These are phyloP conservation scores for Wickerhamomyces pijperi DNA, from an alignment of 805 yeast species.

Conservation along the genomic window DNA sequence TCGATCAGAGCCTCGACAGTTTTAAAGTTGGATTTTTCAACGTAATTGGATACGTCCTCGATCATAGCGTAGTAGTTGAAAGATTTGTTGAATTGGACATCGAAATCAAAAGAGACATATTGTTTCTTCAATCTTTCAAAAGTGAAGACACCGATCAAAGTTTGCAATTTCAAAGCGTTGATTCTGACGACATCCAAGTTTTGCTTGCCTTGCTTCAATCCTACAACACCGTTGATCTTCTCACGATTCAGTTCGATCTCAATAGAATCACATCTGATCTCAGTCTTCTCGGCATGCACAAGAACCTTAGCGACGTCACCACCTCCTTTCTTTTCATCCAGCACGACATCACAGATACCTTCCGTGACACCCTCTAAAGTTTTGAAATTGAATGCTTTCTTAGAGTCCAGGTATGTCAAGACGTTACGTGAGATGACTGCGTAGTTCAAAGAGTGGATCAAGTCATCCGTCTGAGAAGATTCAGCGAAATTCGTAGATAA, in stretches of 20 bases:
- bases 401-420: conserved; percentile 34
- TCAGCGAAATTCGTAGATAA: conserved; percentile 56
- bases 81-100: conserved; percentile 28
- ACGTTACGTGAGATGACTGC: conserved; percentile 70
- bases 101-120: conserved; percentile 49
- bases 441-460: conserved; percentile 75
- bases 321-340: conserved; percentile 32
- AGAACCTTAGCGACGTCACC: conserved; percentile 31
- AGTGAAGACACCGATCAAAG: conserved; percentile 88
- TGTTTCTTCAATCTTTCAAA: conserved; percentile 81
- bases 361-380: conserved; percentile 31
- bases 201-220: conserved; percentile 3
- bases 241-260: conserved; percentile 30
- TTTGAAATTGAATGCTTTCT: conserved; percentile 26
- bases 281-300: conserved; percentile 40
- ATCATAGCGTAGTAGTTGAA: conserved; percentile 28
- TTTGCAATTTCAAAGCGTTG: conserved; percentile 43
- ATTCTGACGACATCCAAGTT: conserved; percentile 27
- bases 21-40: conserved; percentile 73
- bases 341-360: conserved; percentile 31
- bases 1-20: conserved; percentile 90
- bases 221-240: conserved; percentile 8
- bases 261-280: conserved; percentile 44
- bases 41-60: conserved; percentile 40
- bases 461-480: conserved; percentile 76